Percentiles rank a stretch among this genome's conserved stretches.
These are phyloP conservation scores for Eimeria mitis DNA, from an alignment of 169 alveolate genomes.

Conservation along the genomic window DNA sequence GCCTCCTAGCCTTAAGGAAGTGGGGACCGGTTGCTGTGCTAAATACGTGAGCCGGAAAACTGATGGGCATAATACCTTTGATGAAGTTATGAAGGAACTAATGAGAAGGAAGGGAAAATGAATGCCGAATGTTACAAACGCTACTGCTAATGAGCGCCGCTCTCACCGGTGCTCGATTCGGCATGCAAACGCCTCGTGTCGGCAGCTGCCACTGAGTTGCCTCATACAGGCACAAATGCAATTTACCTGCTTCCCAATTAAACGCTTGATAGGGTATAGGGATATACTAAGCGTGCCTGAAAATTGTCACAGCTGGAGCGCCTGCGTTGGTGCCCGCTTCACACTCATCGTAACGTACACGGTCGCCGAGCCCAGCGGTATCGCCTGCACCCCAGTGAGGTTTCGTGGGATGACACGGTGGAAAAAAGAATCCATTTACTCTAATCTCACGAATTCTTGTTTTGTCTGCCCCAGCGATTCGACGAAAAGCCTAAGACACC, in stretches of 20 bases:
- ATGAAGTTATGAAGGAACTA: not conserved
- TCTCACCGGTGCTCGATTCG: not conserved
- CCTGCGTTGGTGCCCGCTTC: not conserved
- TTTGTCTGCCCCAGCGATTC: not conserved
- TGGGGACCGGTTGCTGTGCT: not conserved
- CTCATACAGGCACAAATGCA: not conserved
- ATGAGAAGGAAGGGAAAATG: not conserved
- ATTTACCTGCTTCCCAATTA: not conserved
- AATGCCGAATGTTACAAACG: not conserved
- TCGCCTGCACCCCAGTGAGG: not conserved
- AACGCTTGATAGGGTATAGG: not conserved
- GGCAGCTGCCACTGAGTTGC: conserved; percentile 25
- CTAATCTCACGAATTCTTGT: not conserved
- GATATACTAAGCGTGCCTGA: not conserved
- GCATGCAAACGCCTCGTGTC: not conserved
- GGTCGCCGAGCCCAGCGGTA: not conserved
- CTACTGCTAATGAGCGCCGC: conserved; percentile 10
- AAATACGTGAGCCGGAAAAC: not conserved
- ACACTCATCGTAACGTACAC: not conserved
- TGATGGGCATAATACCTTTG: not conserved
- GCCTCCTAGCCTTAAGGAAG: not conserved
- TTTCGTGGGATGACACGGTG: not conserved
- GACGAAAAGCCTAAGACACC: conserved; percentile 5
- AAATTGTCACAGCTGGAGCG: not conserved
- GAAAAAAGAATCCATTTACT: not conserved